Base-by-base conservation (phyloP, 2,329 filamentous ascomycete genomes). In the Stachybotrys echinatus region DNA sequence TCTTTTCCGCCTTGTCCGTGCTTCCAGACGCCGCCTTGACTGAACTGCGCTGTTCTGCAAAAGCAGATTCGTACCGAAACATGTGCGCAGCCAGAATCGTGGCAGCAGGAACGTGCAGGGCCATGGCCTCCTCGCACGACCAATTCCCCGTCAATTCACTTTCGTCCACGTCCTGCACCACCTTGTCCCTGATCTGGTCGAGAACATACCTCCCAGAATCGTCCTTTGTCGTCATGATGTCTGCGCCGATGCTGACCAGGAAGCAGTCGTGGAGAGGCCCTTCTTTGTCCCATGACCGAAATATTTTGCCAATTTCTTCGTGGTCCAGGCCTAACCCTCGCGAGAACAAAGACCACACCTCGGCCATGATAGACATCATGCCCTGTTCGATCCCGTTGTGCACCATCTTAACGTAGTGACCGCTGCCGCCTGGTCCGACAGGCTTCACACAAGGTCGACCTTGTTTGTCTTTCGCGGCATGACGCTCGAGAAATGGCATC, bases 381-480 rank as follows among this genome's bases (percentile, higher is more conserved):
- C 83, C 85, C 53, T 87, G 83, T 61, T 89, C 85, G 52, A 89
- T 88, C 1, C 84, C 85, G 55, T 89, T 88, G 61, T 89, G 85
- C 4, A 88, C 76, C 84, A 88, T 89, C 70, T 89, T 89, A 39
- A 88, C 83, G 58, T 84, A 89, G 62, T 89, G 85, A 0, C 85
- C 85, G 2, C 79, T 75, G 2, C 85, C 84, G 0, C 79, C 79
- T 2, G 78, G 76, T 0, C 85, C 85, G 44, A 85, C 74, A 22
- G 75, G 72, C 1, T 70, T 77, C 1, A 85, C 81, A 56, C 84
- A 88, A 1, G 83, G 75, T 12, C 72, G 75, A 1, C 80, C 81
- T 34, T 69, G 68, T 0, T 48, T 50, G 49, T 84, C 83, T 57
- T 84, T 86, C 1, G 84, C 84, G 0, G 84, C 78, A 43, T 87